phyloP scores from a whole-genome alignment of 805 yeast genomes.

The Myxozyma monticola region DNA sequence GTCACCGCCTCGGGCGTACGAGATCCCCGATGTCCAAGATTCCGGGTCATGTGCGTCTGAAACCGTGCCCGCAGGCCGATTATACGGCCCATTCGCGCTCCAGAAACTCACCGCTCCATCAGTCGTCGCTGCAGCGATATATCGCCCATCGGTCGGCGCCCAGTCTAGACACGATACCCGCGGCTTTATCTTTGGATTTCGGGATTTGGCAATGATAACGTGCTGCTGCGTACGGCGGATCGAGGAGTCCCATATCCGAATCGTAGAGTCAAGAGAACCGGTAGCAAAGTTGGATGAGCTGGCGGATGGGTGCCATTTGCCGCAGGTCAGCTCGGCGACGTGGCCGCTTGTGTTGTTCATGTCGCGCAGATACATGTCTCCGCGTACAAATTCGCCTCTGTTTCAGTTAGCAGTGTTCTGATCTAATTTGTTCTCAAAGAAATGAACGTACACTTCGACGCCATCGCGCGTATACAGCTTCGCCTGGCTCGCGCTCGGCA shows the following conservation, averaged over 20 bases:
- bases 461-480: conserved; percentile 36
- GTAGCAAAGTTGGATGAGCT: conserved; percentile 35
- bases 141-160: conserved; percentile 29
- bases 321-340: conserved; percentile 36
- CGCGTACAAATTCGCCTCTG: conserved; percentile 34
- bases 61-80: conserved; percentile 32
- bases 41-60: conserved; percentile 32
- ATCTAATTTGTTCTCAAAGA: not conserved
- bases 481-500: conserved; percentile 33
- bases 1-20: conserved; percentile 18
- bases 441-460: conserved; percentile 16
- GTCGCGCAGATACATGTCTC: conserved; percentile 42
- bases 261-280: conserved; percentile 37
- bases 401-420: conserved; percentile 1
- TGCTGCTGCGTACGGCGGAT: conserved; percentile 32
- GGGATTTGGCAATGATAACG: conserved; percentile 35
- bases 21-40: conserved; percentile 25
- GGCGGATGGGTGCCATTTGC: conserved; percentile 36
- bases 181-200: conserved; percentile 23
- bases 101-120: conserved; percentile 35
- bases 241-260: conserved; percentile 41
- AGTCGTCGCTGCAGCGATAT: conserved; percentile 27
- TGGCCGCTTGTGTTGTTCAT: conserved; percentile 42
- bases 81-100: conserved; percentile 35
- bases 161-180: conserved; percentile 26